Evolutionary conservation across 306 rosid genomes (phyloP).

Genomic region (Inga leiocalycina): DNA sequence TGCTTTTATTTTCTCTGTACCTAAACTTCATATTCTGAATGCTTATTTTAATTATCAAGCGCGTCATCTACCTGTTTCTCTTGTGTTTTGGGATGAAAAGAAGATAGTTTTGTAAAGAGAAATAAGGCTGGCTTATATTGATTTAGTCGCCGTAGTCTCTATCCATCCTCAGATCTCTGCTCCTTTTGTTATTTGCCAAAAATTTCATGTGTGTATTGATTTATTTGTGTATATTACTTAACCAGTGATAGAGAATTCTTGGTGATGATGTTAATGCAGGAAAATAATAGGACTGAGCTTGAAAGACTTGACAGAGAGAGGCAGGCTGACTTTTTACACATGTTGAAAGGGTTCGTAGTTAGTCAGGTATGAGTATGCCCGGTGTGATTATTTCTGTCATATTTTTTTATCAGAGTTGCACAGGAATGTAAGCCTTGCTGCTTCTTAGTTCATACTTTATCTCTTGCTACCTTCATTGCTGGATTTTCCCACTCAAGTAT

Average conservation of each 20-base stretch:
- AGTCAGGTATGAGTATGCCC: constrained; percentile 81
- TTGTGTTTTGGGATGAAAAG: background rate
- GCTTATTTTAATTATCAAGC: background rate
- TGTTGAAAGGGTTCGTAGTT: constrained; percentile 91
- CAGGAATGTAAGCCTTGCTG: background rate
- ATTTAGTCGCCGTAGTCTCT: background rate
- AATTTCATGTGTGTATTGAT: background rate
- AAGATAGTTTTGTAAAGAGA: background rate
- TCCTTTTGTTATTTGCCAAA: background rate
- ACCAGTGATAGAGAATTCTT: constrained; percentile 24
- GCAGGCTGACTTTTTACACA: constrained; percentile 72
- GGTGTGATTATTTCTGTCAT: constrained; percentile 4
- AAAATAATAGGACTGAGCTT: constrained; percentile 86
- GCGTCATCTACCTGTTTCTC: background rate
- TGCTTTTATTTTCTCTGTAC: background rate
- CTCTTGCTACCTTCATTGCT: constrained; percentile 9
- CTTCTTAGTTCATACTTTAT: constrained; percentile 14
- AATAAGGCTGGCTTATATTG: background rate
- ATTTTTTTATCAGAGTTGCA: background rate
- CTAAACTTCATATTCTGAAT: background rate
- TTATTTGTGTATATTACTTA: background rate
- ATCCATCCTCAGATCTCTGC: constrained; percentile 5
- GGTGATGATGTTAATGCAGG: constrained; percentile 56
- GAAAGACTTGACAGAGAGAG: constrained; percentile 87
- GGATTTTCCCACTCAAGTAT: constrained; percentile 2